Conservation (phyloP, 2,329 filamentous ascomycete species). For the Zasmidium citrigriseum region DNA sequence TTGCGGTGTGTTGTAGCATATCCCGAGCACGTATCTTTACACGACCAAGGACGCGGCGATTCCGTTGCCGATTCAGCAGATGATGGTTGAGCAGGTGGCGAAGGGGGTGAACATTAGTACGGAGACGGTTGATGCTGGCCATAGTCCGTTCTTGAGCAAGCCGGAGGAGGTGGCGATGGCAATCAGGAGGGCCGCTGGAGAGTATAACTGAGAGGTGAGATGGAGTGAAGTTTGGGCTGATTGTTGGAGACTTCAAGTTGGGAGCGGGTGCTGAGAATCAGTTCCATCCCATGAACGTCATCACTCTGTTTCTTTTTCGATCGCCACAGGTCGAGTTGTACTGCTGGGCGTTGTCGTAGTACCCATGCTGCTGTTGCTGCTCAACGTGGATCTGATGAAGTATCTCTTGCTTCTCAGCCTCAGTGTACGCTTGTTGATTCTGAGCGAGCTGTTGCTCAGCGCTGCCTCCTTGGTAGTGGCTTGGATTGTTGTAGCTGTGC, state of each 20-base stretch:
- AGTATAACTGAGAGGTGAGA: background rate
- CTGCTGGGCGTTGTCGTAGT: background rate
- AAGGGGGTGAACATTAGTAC: slow-evolving; percentile 19
- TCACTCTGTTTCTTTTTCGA: background rate
- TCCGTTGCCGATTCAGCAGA: slow-evolving; percentile 37
- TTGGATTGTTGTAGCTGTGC: background rate
- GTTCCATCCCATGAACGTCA: background rate
- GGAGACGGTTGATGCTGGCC: slow-evolving; percentile 26
- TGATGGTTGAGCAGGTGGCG: slow-evolving; percentile 34
- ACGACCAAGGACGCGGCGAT: slow-evolving; percentile 44
- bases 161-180: slow-evolving; percentile 26
- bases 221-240: background rate
- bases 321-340: background rate
- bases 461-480: background rate
- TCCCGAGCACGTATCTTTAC: slow-evolving; percentile 44
- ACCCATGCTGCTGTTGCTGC: background rate
- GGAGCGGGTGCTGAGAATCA: too few species aligned
- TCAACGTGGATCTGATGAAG: background rate
- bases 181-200: slow-evolving; percentile 20
- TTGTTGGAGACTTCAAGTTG: too few species aligned
- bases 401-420: background rate
- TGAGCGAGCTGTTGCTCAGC: background rate
- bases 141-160: slow-evolving; percentile 31
- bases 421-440: background rate
- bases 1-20: slow-evolving; percentile 18